Evolutionary conservation across 2,329 filamentous ascomycete genomes (phyloP).

Genomic region (Phialocephala subalpina): DNA sequence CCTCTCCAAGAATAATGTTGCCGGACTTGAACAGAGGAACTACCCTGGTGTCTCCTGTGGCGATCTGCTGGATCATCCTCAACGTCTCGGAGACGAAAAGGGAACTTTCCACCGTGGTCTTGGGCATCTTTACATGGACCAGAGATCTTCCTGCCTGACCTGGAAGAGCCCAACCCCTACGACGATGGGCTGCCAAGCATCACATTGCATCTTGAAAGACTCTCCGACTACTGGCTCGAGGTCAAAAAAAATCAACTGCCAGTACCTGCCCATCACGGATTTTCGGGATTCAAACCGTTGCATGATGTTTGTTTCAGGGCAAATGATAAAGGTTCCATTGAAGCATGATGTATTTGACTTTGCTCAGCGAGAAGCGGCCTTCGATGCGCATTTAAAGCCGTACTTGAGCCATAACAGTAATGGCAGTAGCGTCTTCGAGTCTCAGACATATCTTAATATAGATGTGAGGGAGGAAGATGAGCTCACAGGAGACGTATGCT

Average conservation of each 20-base stretch:
- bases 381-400: too few species aligned
- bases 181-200: too few species aligned
- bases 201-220: too few species aligned
- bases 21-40: slow-evolving; percentile 14
- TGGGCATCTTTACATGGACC: slow-evolving; percentile 14
- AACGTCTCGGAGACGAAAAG: neutral
- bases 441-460: neutral
- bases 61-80: neutral
- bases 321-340: too few species aligned
- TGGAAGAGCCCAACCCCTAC: neutral
- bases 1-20: neutral
- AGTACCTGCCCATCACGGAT: neutral
- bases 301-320: neutral
- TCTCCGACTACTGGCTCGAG: neutral
- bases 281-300: neutral
- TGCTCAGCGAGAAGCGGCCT: too few species aligned
- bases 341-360: too few species aligned
- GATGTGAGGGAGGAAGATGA: neutral
- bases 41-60: slow-evolving; percentile 6
- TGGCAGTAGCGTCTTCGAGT: too few species aligned
- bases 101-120: slow-evolving; percentile 15
- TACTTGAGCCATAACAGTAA: too few species aligned
- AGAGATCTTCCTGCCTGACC: neutral
- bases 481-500: neutral
- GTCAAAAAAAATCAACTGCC: neutral